Conservation (phyloP, 495 filamentous ascomycete genomes). For the Lichenothelia convexa region DNA sequence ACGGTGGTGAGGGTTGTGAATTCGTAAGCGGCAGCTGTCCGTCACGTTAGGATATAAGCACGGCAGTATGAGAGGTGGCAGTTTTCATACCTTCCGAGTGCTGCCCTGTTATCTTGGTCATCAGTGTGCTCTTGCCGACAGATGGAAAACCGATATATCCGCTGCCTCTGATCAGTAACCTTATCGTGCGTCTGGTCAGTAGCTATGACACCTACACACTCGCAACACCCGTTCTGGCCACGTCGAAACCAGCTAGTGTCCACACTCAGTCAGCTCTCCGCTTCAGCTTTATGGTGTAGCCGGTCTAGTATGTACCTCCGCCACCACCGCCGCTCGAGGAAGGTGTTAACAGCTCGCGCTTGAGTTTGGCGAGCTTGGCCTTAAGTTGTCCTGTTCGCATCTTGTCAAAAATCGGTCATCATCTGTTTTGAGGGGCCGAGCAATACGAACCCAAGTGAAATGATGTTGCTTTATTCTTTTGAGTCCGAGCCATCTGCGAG, state of each 20-base stretch:
- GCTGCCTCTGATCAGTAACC: slow-evolving; percentile 12
- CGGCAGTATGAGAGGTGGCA: background rate
- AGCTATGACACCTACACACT: slow-evolving; percentile 54
- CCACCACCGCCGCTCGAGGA: slow-evolving; percentile 63
- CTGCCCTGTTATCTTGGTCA: slow-evolving; percentile 86
- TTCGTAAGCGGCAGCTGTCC: slow-evolving; percentile 74
- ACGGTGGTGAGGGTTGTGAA: slow-evolving; percentile 97
- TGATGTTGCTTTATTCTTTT: slow-evolving; percentile 96
- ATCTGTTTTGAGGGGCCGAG: background rate
- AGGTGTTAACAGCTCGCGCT: slow-evolving; percentile 85
- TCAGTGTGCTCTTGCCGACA: slow-evolving; percentile 93
- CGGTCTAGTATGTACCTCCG: slow-evolving; percentile 32
- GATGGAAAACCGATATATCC: slow-evolving; percentile 69
- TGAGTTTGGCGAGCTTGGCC: slow-evolving; percentile 94
- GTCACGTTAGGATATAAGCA: background rate
- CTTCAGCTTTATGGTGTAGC: background rate
- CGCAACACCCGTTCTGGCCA: slow-evolving; percentile 92
- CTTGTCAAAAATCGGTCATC: slow-evolving; percentile 9
- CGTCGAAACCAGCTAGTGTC: slow-evolving; percentile 70
- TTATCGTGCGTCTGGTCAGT: background rate
- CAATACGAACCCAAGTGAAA: slow-evolving; percentile 51
- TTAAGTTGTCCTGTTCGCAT: slow-evolving; percentile 64
- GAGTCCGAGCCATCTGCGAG: slow-evolving; percentile 70
- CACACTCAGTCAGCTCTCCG: slow-evolving; percentile 13
- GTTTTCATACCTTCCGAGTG: slow-evolving; percentile 58